Evolutionary conservation across 2,329 filamentous ascomycete genomes (phyloP).

Genomic region (Trichoderma gracile): DNA sequence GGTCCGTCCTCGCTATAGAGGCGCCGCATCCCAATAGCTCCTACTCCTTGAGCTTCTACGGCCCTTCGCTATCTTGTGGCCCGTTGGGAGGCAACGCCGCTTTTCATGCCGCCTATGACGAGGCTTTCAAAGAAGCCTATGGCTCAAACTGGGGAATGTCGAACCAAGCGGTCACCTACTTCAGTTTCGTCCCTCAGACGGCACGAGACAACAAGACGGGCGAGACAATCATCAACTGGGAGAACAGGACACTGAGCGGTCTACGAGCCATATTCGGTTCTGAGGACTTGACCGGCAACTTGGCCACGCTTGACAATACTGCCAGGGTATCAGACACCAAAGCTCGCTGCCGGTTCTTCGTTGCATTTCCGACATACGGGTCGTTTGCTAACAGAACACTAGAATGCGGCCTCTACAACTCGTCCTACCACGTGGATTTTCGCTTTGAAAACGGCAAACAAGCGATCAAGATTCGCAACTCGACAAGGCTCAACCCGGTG

Average conservation of each 20-base stretch:
- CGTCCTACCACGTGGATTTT: neutral
- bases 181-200: neutral
- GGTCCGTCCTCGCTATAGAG: neutral
- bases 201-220: neutral
- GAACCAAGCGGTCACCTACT: neutral
- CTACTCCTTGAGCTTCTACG: neutral
- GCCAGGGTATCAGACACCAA: neutral
- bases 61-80: neutral
- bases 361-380: neutral
- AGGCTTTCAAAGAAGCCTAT: neutral
- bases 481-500: neutral
- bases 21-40: neutral
- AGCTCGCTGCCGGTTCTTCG: neutral
- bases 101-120: constrained; percentile 1
- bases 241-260: constrained; percentile 1
- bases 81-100: neutral
- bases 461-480: neutral
- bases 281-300: neutral
- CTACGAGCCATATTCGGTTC: neutral
- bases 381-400: neutral
- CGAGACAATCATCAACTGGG: neutral
- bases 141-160: neutral
- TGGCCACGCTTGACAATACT: neutral
- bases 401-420: neutral
- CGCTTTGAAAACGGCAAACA: neutral